Evolutionary conservation across 1,284 basidiomycete genomes (phyloP), one percentile per base, ranked within the genome.

Genomic region (Austroboletus niveus): DNA sequence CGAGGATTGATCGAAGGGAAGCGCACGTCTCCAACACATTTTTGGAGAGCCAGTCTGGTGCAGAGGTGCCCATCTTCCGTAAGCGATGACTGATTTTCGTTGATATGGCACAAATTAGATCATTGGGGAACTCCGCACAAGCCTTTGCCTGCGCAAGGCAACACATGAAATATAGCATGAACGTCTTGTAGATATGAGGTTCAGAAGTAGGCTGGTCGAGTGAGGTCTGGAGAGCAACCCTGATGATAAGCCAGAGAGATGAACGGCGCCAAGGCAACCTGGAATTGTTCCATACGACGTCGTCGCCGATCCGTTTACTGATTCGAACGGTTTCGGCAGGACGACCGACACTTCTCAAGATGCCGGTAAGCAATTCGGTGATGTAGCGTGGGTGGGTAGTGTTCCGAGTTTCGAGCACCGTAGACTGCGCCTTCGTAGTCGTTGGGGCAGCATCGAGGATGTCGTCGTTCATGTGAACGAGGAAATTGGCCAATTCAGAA

Each of bases 121-220:
- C 69, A 29, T 57, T 71, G 0, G 66, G 38, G 5, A 72, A 49
- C 1, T 55, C 46, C 0, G 24, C 15, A 2, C 48, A 46, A 5
- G 62, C 14, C 3, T 57, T 63, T 8, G 60, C 42, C 3, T 57
- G n/a, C 4, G 75, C 58, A 2, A 77, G 53, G 8, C 57, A 49
- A 1, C 68, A 53, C 42, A 76, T 61, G 30, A 76, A 60, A 47
- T 69, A 76, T 2, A 71, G 47, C 59, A 80, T 73, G 58, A 81
- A 81, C 1, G 44, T 22, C 53, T 81, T 81, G 65, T 81, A 82
- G 1, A 58, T 57, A n/a, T 46, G 47, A n/a, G 45, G 48, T 8
- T 15, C 35, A 17, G 8, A 15, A 15, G 35, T 17, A 8, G 35
- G n/a, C 17, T 15, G 35, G 2, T 1, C 35, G 4, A 36, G 35